phyloP scores from a whole-genome alignment of 768 basidiomycete species.

The Russula vinacea region DNA sequence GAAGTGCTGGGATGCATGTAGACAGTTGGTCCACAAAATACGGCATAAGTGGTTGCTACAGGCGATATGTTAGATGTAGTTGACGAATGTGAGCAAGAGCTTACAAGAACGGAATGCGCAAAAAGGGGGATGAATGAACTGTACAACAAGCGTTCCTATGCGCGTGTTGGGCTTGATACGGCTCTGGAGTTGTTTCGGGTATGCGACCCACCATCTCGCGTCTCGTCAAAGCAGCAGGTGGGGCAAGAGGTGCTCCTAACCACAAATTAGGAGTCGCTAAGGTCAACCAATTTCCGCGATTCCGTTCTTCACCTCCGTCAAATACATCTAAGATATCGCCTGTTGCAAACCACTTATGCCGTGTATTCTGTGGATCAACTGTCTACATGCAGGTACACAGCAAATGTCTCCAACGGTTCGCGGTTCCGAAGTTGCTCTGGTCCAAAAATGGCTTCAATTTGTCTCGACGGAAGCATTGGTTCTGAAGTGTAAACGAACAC shows the following conservation, averaged over 20 bases:
- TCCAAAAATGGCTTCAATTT: too few relatives aligned
- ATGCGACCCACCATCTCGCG: conserved; percentile 65
- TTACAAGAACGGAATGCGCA: conserved; percentile 65
- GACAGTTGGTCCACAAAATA: conserved; percentile 96
- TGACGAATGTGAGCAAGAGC: conserved; percentile 81
- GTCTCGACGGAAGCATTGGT: too few relatives aligned
- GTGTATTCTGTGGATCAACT: conserved; percentile 96
- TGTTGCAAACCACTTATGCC: conserved; percentile 66
- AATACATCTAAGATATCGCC: conserved; percentile 68
- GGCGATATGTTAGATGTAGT: conserved; percentile 68
- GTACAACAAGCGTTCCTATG: conserved; percentile 77
- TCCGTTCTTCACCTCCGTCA: conserved; percentile 76
- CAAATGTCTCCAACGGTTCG: too few relatives aligned
- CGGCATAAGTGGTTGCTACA: conserved; percentile 67
- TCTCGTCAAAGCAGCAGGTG: conserved; percentile 89
- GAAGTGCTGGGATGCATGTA: conserved; percentile 82
- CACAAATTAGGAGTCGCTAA: conserved; percentile 1
- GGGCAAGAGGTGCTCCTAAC: conserved; percentile 48
- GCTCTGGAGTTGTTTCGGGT: background rate
- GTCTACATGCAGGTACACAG: conserved; percentile 82
- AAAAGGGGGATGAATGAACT: conserved; percentile 73
- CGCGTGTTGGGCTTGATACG: background rate
- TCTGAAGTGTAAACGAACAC: too few relatives aligned
- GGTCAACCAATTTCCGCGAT: conserved; percentile 73
- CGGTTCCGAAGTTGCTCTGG: too few relatives aligned